Evolutionary conservation across 306 rosid species (phyloP), one percentile per base, ranked within the genome.

Genomic region (Biancaea sappan): DNA sequence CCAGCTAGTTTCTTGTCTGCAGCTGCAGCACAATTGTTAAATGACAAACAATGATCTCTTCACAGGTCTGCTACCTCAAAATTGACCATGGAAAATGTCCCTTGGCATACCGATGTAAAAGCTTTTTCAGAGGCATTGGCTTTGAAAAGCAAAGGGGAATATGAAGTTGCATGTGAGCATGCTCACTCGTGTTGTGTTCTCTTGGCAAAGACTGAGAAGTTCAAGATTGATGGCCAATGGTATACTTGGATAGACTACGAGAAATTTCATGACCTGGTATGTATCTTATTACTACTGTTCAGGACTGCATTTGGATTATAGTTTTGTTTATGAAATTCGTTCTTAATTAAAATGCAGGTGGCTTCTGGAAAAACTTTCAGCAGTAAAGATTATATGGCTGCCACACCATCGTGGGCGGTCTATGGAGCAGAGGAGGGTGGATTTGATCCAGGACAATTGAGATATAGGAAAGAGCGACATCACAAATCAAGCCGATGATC

Each of bases 31-130:
- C n/a, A n/a, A n/a, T 54, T 63, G 65, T 69, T 76, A 64, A 73
- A 73, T 73, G 85, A 77, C 47, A 13, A 65, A 25, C 43, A 67
- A 35, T 71, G 72, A 62, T 71, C 52, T 76, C 41, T 82, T 43
- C 40, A 37, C 91, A 94, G 99, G 76, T 85, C 97, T 21, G 87
- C 89, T 75, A 90, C 97, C 38, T 94, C 99, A 79, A 94, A 94
- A 82, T 73, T 94, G 85, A 94, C 97, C 8, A 94, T 94, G 99
- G 97, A 94, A 84, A 94, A 94, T 84, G 99, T 94, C 75, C 99
- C 99, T 15, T 94, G 97, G 97, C 99, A 94, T 74, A 3, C 99
- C n/a, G 99, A 94, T 58, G 99, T 94, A 43, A 88, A 88, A 81
- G 80, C 91, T 22, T 94, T 94, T 76, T 92, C 99, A 5, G 97